A percentile compares a stretch with the other conserved stretches of the same genome.
phyloP scores from a whole-genome alignment of 345 rosid species.

The Sonneratia alba region DNA sequence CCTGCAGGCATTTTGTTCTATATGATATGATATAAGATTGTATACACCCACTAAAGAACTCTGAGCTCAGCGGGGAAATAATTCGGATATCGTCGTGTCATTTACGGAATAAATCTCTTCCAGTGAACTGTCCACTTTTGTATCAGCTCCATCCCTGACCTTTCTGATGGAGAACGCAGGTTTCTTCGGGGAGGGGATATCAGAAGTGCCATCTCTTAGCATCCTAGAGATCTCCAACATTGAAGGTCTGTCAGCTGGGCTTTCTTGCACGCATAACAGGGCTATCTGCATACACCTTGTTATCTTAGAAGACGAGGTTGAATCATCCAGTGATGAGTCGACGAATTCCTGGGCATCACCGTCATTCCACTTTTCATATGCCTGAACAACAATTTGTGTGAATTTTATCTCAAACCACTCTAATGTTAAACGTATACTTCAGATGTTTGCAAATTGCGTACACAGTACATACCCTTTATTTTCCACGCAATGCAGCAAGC shows the following conservation, averaged over 20 bases:
- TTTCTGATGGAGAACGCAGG: conserved; percentile 23
- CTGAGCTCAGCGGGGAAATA: conserved; percentile 20
- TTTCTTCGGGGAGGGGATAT: conserved; percentile 12
- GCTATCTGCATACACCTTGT: conserved; percentile 24
- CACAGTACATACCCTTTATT: no score
- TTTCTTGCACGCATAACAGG: conserved; percentile 25
- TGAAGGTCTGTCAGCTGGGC: conserved; percentile 21
- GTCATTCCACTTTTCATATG: conserved; percentile 18
- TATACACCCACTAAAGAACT: conserved; percentile 2
- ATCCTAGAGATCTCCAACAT: conserved; percentile 20
- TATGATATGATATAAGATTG: not conserved
- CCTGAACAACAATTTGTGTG: conserved; percentile 10
- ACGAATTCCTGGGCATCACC: conserved; percentile 17
- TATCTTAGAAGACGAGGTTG: conserved; percentile 11
- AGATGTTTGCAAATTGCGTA: no score
- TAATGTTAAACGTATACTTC: no score
- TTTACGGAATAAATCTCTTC: conserved; percentile 17
- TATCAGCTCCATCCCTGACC: not conserved
- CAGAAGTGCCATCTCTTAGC: conserved; percentile 15
- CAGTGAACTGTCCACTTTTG: not conserved
- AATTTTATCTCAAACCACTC: not conserved
- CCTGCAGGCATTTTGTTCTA: not conserved
- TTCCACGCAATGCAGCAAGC: not conserved
- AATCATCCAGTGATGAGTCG: conserved; percentile 23
- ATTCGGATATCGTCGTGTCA: conserved; percentile 17